Evolutionary conservation across 441 rosid genomes (phyloP).

Genomic region (Adansonia grandidieri): DNA sequence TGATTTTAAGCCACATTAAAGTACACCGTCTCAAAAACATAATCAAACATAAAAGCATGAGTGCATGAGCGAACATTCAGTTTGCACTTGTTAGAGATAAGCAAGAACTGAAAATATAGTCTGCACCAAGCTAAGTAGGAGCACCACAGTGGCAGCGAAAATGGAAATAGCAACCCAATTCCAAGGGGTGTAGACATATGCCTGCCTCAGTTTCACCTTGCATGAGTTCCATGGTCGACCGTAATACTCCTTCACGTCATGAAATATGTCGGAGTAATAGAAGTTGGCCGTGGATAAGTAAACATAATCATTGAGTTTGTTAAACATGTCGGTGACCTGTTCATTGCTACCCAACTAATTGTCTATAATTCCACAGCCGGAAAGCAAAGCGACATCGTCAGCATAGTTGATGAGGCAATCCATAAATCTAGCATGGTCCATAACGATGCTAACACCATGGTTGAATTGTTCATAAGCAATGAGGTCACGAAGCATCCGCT

Average conservation of each 20-base stretch:
- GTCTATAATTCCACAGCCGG: neutral
- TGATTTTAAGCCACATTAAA: no score
- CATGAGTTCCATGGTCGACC: neutral
- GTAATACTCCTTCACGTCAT: neutral
- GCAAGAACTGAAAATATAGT: constrained; percentile 1
- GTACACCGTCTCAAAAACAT: no score
- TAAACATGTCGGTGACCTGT: constrained; percentile 6
- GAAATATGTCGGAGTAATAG: neutral
- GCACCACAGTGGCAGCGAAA: constrained; percentile 5
- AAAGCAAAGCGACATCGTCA: constrained; percentile 18
- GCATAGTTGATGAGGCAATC: constrained; percentile 16
- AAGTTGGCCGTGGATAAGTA: neutral
- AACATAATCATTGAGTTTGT: neutral
- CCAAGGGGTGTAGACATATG: constrained; percentile 25
- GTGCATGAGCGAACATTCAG: neutral
- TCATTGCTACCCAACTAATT: constrained; percentile 20
- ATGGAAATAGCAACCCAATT: constrained; percentile 20
- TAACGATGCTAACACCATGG: neutral
- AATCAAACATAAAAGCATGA: no score
- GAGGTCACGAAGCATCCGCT: neutral
- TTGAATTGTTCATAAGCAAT: constrained; percentile 9
- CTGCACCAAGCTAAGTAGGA: constrained; percentile 10
- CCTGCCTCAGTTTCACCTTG: constrained; percentile 13
- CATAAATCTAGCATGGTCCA: constrained; percentile 21
- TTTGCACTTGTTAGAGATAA: neutral